phyloP scores from a whole-genome alignment of 2,329 filamentous ascomycete species.

The Kalaharituber pfeilii region DNA sequence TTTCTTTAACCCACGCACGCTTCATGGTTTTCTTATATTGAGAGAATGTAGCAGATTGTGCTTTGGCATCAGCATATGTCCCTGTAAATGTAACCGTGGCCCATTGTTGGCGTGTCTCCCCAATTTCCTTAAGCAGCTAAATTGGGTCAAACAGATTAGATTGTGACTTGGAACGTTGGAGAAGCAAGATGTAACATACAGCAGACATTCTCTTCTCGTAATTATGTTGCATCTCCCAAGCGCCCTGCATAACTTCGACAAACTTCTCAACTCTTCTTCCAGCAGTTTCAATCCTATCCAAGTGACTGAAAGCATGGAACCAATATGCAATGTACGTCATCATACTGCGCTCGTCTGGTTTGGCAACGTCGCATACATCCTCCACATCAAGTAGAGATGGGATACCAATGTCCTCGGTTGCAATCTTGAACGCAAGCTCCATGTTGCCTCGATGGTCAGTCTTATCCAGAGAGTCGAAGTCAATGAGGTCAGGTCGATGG shows the following conservation, averaged over 20 bases:
- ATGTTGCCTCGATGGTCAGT: constrained; percentile 89
- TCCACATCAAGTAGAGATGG: constrained; percentile 91
- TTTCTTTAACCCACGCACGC: constrained; percentile 91
- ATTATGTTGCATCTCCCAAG: constrained; percentile 98
- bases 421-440: constrained; percentile 94
- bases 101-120: constrained; percentile 58
- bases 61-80: constrained; percentile 82
- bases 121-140: constrained; percentile 52
- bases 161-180: not conserved
- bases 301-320: constrained; percentile 98
- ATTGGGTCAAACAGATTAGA: not conserved
- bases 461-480: constrained; percentile 90
- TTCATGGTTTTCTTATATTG: constrained; percentile 84
- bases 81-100: constrained; percentile 67
- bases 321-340: constrained; percentile 99
- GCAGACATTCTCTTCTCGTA: constrained; percentile 84
- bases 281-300: constrained; percentile 96
- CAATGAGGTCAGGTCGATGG: constrained; percentile 88
- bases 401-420: constrained; percentile 89
- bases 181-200: not conserved
- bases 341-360: constrained; percentile 85
- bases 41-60: constrained; percentile 63
- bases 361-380: constrained; percentile 90
- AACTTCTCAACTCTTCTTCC: constrained; percentile 95
- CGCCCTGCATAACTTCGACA: constrained; percentile 94